These are phyloP conservation scores for Lolium rigidum DNA, from an alignment of 176 grass and related monocot species.

Conservation along the genomic window DNA sequence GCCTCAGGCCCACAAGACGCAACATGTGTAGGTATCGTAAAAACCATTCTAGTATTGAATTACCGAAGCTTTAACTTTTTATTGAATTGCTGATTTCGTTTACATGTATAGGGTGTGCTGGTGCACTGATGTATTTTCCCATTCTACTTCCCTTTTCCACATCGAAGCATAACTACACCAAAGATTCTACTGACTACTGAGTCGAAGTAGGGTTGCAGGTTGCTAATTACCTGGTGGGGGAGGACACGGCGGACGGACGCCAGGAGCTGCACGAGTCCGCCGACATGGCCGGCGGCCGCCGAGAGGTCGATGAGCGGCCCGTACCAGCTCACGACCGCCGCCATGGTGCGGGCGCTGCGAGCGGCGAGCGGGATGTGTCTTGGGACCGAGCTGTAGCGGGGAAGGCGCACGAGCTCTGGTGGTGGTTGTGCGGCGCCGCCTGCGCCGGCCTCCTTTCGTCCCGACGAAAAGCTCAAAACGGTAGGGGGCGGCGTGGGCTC, in stretches of 20 bases:
- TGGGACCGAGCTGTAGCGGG: neutral
- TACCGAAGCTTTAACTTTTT: no score
- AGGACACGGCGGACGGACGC: slow-evolving; percentile 43
- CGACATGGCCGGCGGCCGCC: slow-evolving; percentile 55
- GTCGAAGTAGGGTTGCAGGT: neutral
- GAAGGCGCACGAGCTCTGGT: neutral
- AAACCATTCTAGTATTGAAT: no score
- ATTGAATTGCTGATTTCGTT: no score
- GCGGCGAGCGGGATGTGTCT: neutral
- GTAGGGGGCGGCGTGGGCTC: neutral
- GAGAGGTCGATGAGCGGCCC: slow-evolving; percentile 74
- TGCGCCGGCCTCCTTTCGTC: neutral
- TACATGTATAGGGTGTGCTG: no score
- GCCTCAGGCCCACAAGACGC: neutral
- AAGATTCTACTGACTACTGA: neutral
- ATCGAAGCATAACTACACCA: no score
- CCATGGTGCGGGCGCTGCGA: slow-evolving; percentile 21
- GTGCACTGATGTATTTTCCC: no score
- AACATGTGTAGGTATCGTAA: no score
- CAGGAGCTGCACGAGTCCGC: slow-evolving; percentile 66
- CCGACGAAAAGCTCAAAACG: neutral
- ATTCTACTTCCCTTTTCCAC: neutral
- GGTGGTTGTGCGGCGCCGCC: neutral
- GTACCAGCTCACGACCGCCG: slow-evolving; percentile 67
- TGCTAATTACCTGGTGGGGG: slow-evolving; percentile 42